Conservation (phyloP, 2,329 filamentous ascomycete genomes). For the Paecilomyces niveus region DNA sequence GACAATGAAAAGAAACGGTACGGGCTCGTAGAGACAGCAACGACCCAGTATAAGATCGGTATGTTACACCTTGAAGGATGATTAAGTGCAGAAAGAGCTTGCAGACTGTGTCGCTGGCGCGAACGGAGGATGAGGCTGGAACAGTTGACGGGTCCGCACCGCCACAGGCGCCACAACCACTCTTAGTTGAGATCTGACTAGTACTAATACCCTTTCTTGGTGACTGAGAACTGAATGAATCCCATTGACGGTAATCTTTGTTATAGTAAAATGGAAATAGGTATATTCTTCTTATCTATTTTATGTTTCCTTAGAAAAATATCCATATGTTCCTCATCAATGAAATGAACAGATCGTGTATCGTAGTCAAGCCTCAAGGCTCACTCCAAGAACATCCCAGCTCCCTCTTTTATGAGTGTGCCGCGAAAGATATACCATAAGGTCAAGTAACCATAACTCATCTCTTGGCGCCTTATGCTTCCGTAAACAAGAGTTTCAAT, state of each 20-base stretch:
- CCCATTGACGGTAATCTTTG: not conserved
- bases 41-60: conserved; percentile 3
- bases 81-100: conserved; percentile 6
- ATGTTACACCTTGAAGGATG: conserved; percentile 8
- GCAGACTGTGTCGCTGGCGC: not conserved
- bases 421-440: not conserved
- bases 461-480: conserved; percentile 2
- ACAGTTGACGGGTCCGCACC: not conserved
- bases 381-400: not conserved
- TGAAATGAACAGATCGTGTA: not conserved
- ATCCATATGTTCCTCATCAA: not conserved
- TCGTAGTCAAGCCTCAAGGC: not conserved
- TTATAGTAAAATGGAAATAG: not conserved
- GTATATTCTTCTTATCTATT: not conserved
- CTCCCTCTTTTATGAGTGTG: not conserved
- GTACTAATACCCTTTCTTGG: not conserved
- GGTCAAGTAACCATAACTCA: not conserved
- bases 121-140: not conserved
- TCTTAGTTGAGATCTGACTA: not conserved
- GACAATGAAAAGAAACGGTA: conserved; percentile 1
- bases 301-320: not conserved
- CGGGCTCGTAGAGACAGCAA: not conserved
- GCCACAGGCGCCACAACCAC: not conserved
- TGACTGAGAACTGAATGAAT: not conserved
- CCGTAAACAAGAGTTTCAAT: conserved; percentile 17